A percentile compares a stretch with the other conserved stretches of the same genome.
phyloP scores from a whole-genome alignment of 2,329 filamentous ascomycete species.

The Fusarium ambrosium region DNA sequence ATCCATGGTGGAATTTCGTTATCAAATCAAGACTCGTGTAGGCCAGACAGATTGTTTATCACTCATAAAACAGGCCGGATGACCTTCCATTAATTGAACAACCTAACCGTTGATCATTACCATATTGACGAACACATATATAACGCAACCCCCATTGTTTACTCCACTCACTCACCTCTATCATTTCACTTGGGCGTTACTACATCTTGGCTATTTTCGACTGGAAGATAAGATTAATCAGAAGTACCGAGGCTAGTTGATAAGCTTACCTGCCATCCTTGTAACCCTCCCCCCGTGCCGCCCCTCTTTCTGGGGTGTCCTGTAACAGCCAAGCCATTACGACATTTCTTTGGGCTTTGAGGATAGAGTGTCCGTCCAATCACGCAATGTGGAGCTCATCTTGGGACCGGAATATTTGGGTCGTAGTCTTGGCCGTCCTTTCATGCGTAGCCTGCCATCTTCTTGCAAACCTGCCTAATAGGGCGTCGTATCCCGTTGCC shows the following conservation, averaged over 20 bases:
- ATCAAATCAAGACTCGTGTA: background rate
- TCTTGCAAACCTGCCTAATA: slow-evolving; percentile 4
- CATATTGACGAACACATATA: background rate
- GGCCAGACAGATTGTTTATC: background rate
- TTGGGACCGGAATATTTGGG: background rate
- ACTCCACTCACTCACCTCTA: background rate
- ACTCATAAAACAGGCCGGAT: background rate
- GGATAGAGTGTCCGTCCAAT: background rate
- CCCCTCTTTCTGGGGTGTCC: background rate
- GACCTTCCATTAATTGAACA: background rate
- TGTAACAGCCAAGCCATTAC: slow-evolving; percentile 4
- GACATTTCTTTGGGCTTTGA: background rate
- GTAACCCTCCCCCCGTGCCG: background rate
- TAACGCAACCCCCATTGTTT: background rate
- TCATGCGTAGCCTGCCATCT: background rate
- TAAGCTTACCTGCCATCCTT: slow-evolving; percentile 7
- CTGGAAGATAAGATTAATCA: background rate
- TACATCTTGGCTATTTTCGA: background rate
- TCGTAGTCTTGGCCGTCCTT: background rate
- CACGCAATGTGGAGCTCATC: background rate
- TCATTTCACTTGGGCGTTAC: background rate
- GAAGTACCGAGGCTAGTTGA: background rate
- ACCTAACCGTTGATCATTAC: background rate
- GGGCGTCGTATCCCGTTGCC: background rate
- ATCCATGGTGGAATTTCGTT: background rate